Conservation (phyloP, 148 eudicot species). For the Vaccinium myrtillus region DNA sequence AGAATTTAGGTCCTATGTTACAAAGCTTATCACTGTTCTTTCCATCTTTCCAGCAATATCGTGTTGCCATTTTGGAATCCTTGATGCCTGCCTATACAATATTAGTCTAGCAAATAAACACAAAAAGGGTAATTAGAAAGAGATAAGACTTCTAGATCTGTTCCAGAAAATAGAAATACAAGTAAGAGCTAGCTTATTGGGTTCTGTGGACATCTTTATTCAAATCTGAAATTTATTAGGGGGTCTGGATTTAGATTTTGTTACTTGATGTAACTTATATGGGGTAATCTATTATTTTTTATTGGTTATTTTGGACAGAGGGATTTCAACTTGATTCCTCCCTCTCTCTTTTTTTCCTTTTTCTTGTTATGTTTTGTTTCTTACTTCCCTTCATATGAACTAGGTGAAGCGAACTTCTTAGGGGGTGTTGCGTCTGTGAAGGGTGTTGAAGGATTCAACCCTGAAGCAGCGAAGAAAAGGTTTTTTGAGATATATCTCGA, state of each 20-base stretch:
- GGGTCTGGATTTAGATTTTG: not conserved
- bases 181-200: not conserved
- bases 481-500: constrained; percentile 89
- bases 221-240: not conserved
- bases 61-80: not conserved
- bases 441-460: constrained; percentile 70
- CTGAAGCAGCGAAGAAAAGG: constrained; percentile 85
- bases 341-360: not conserved
- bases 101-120: not conserved
- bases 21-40: not conserved
- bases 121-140: not conserved
- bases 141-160: not conserved
- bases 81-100: not conserved
- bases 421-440: constrained; percentile 90
- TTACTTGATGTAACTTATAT: not conserved
- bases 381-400: constrained; percentile 13
- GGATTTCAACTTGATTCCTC: not conserved
- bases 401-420: constrained; percentile 94
- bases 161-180: not conserved
- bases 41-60: not conserved
- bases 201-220: not conserved
- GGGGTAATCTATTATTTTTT: not conserved
- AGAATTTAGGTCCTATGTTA: not conserved
- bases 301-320: not conserved
- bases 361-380: constrained; percentile 2